Evolutionary conservation across 73 alveolate species (phyloP).

Genomic region (Blepharisma japonicum): DNA sequence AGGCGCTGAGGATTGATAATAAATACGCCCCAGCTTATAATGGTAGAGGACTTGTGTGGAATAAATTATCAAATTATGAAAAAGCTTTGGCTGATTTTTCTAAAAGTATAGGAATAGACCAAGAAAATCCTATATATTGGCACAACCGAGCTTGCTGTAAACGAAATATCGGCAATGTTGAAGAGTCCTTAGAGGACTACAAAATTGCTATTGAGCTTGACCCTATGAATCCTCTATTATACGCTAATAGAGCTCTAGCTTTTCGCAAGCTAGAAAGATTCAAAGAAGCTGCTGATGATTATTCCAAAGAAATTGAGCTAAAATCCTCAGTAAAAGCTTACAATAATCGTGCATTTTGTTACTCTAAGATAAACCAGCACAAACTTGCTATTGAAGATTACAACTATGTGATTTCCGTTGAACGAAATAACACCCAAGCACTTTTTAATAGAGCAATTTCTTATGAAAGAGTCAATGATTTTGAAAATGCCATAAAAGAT

Average conservation of each 20-base stretch:
- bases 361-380: slow-evolving; percentile 85
- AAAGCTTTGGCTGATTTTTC: slow-evolving; percentile 84
- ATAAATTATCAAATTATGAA: slow-evolving; percentile 74
- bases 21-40: slow-evolving; percentile 82
- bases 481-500: slow-evolving; percentile 82
- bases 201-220: slow-evolving; percentile 88
- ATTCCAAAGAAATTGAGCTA: slow-evolving; percentile 61
- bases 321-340: slow-evolving; percentile 63
- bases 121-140: slow-evolving; percentile 80
- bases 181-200: slow-evolving; percentile 86
- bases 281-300: slow-evolving; percentile 86
- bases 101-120: slow-evolving; percentile 74
- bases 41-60: slow-evolving; percentile 88
- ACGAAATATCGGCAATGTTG: slow-evolving; percentile 64
- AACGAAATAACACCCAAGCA: slow-evolving; percentile 83
- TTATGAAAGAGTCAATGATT: slow-evolving; percentile 65
- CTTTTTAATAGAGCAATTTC: slow-evolving; percentile 95
- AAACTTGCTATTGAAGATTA: slow-evolving; percentile 90
- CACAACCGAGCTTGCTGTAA: slow-evolving; percentile 90
- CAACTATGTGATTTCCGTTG: slow-evolving; percentile 66
- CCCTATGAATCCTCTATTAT: slow-evolving; percentile 80
- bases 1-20: slow-evolving; percentile 66
- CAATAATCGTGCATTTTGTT: slow-evolving; percentile 91
- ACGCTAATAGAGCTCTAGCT: slow-evolving; percentile 91
- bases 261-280: slow-evolving; percentile 91